Base-by-base conservation (phyloP, 2,329 filamentous ascomycete genomes). In the Neoarthrinium moseri region DNA sequence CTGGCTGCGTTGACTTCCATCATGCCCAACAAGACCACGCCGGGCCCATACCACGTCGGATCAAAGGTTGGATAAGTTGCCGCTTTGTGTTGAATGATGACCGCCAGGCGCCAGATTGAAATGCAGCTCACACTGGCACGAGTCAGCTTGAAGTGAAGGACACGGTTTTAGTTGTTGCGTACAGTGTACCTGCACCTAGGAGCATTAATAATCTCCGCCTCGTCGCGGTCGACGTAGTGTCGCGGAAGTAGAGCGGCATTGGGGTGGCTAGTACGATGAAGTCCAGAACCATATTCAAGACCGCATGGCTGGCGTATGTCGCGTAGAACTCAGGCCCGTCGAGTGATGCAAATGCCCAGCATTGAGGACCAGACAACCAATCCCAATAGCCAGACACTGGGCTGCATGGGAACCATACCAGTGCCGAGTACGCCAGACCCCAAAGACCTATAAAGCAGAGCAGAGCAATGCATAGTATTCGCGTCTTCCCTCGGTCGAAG, bases 351-450 rank as follows among this genome's bases (percentile, higher is more conserved):
- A 63, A 67, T 0, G 56, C 65, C 40, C 61, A 68, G 45, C 61
- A 63, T 1, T 34, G 43, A 8, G 54, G 48, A 0, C 36, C 26
- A n/a, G 15, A 30, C 11, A 23, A 22, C 50, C 59, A 57, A 23
- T 61, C 26, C 64, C 63, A 68, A 48, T 65, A 67, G 2, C 52
- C 58, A 4, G 46, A 48, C 2, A 68, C 45, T 2, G 65, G 65
- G 15, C 60, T 51, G 36, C 62, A 67, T 1, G 64, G 64, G 5
- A 60, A 52, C 37, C 61, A 50, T 3, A 61, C 60, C 45, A 60
- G 50, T 43, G 58, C 42, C 20, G 55, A 53, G 47, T 64, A 65
- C 1, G 54, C 52, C 26, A 48, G 1, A 20, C 65, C 63, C 61
- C 61, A 66, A 23, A 62, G 43, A 24, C 46, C 56, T 39, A 47